These are phyloP conservation scores for Rhodotorula sp. DNA, from an alignment of 1,284 basidiomycete species.

Conservation along the genomic window DNA sequence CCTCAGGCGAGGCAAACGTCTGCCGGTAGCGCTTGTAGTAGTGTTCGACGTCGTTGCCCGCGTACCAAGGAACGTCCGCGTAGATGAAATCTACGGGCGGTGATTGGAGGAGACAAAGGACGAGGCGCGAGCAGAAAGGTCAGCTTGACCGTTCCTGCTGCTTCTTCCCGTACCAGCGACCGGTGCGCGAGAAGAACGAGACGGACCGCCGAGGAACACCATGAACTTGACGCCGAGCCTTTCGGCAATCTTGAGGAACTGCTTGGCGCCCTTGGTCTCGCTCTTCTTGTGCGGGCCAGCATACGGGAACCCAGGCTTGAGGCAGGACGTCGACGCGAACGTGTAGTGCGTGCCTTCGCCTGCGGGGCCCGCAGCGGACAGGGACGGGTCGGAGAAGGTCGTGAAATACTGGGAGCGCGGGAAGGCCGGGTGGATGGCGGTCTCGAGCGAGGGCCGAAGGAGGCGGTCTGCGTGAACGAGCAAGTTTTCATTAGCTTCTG, in stretches of 20 bases:
- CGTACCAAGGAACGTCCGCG: constrained; percentile 64
- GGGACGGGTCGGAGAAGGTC: constrained; percentile 68
- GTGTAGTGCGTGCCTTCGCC: constrained; percentile 58
- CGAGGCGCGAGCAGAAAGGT: not conserved
- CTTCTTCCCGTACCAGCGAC: not conserved
- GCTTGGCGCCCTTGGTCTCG: constrained; percentile 42
- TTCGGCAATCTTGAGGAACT: constrained; percentile 40
- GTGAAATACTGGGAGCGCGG: constrained; percentile 60
- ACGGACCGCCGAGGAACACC: constrained; percentile 60
- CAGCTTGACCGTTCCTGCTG: too few species aligned
- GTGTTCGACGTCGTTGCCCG: constrained; percentile 55
- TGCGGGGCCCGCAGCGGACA: constrained; percentile 50
- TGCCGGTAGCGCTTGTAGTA: constrained; percentile 68
- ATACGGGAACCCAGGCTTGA: constrained; percentile 51
- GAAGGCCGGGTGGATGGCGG: constrained; percentile 58
- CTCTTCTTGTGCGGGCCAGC: constrained; percentile 47
- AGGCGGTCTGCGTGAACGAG: constrained; percentile 57
- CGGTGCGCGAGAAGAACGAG: not conserved
- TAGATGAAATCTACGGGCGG: constrained; percentile 64
- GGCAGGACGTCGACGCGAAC: constrained; percentile 66
- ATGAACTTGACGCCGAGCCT: constrained; percentile 55
- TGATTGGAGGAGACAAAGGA: too few species aligned
- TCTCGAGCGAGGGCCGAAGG: constrained; percentile 53
- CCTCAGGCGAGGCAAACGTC: constrained; percentile 64
- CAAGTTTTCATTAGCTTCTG: not conserved